These are phyloP conservation scores for Fusarium sp. DNA, from an alignment of 2,329 filamentous ascomycete genomes.

Conservation along the genomic window DNA sequence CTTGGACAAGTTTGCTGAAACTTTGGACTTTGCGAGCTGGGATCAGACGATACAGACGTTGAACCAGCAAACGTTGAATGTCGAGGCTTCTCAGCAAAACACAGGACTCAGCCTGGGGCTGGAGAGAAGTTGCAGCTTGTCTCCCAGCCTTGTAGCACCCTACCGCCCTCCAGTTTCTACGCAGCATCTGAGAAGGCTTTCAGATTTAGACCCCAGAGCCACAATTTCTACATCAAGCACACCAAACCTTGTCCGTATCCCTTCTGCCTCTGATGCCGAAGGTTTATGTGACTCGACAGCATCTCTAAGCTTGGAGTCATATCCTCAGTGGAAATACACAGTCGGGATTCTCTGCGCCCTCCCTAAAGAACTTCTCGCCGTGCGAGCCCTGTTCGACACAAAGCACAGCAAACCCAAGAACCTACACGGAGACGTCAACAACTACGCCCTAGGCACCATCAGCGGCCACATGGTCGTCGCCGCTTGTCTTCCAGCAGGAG, in stretches of 20 bases:
- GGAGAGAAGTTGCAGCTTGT: not conserved
- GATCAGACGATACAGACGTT: conserved; percentile 2
- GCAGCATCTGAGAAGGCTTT: not conserved
- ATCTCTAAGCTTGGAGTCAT: not conserved
- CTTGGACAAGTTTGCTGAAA: conserved; percentile 5
- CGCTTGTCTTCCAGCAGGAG: conserved; percentile 20
- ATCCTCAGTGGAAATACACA: not conserved
- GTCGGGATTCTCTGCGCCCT: conserved; percentile 26
- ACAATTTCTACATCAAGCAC: not conserved
- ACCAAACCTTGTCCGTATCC: not conserved
- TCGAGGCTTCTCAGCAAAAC: not conserved
- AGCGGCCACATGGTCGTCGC: conserved; percentile 20
- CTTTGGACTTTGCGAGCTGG: conserved; percentile 11
- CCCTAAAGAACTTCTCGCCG: conserved; percentile 7
- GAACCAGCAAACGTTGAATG: not conserved
- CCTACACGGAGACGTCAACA: conserved; percentile 6
- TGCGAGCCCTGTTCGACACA: conserved; percentile 18
- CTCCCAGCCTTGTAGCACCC: not conserved
- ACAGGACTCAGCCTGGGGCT: not conserved
- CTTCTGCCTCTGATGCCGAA: not conserved
- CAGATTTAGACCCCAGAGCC: not conserved
- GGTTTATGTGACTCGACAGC: not conserved
- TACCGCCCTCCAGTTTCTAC: not conserved
- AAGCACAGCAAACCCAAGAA: not conserved
- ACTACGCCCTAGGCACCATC: conserved; percentile 23